A percentile compares a stretch with the other conserved stretches of the same genome.
These are phyloP conservation scores for Choiromyces venosus DNA, from an alignment of 495 filamentous ascomycete genomes.

Conservation along the genomic window DNA sequence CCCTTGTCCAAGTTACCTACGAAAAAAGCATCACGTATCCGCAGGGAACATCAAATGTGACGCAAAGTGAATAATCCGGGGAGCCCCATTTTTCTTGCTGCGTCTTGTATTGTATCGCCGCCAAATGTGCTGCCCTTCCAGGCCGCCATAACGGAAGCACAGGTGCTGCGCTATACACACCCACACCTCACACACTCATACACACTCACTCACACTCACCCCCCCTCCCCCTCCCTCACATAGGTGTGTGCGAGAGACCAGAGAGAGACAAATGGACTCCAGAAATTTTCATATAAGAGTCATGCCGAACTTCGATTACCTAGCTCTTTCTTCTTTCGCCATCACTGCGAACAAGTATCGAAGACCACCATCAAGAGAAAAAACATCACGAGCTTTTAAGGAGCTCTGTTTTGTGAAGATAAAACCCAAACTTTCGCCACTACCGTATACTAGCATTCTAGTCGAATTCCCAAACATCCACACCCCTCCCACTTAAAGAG, in stretches of 20 bases:
- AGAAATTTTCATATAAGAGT: neutral
- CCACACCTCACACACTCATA: too few relatives aligned
- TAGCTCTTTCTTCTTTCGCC: neutral
- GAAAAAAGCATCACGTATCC: neutral
- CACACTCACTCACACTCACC: neutral
- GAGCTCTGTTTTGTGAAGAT: neutral
- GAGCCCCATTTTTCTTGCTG: neutral
- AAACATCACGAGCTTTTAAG: neutral
- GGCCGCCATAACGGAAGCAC: neutral
- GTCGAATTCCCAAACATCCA: neutral
- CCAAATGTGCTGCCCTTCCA: neutral
- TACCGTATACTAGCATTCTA: neutral
- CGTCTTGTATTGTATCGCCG: neutral
- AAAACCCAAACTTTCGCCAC: neutral
- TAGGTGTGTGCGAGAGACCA: neutral
- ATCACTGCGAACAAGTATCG: conserved; percentile 1
- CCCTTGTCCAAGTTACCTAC: neutral
- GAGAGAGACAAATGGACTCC: neutral
- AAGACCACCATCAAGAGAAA: neutral
- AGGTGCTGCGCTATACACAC: neutral
- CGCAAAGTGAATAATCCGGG: neutral
- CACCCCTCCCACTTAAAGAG: neutral
- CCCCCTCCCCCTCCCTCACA: neutral
- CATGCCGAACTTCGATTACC: neutral
- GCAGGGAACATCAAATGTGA: neutral